Conservation (phyloP, 805 yeast species). For the Metahyphopichia silvanorum region DNA sequence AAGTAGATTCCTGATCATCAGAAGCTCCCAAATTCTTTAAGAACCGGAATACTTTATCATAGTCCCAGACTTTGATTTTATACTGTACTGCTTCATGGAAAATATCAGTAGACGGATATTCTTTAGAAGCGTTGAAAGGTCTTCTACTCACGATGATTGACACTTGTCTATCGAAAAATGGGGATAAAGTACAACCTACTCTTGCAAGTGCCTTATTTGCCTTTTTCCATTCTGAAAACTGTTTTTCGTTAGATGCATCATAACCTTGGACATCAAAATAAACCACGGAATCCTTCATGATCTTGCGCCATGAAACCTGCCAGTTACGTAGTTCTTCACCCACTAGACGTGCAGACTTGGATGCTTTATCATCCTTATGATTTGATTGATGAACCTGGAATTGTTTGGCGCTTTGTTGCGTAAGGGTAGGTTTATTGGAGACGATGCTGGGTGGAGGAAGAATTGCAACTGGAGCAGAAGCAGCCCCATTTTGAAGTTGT, state of each 20-base stretch:
- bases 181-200: conserved; percentile 46
- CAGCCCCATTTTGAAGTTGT: too few relatives aligned
- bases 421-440: background rate
- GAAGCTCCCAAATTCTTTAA: conserved; percentile 55
- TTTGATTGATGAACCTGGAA: background rate
- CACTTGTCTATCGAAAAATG: conserved; percentile 50
- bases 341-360: conserved; percentile 26
- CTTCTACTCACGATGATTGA: conserved; percentile 81
- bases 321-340: conserved; percentile 52
- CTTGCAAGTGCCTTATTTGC: conserved; percentile 43
- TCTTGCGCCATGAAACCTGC: conserved; percentile 64
- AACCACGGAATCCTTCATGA: conserved; percentile 56
- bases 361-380: background rate
- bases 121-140: conserved; percentile 34
- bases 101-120: conserved; percentile 56
- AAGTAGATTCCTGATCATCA: conserved; percentile 14
- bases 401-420: background rate
- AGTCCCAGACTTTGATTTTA: conserved; percentile 81
- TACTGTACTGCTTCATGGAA: conserved; percentile 58
- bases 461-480: background rate
- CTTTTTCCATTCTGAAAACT: conserved; percentile 36
- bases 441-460: background rate
- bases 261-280: conserved; percentile 57
- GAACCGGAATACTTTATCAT: conserved; percentile 80
- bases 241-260: conserved; percentile 33